These are phyloP conservation scores for Pseudopyricularia javanii DNA, from an alignment of 2,329 filamentous ascomycete genomes.

Conservation along the genomic window DNA sequence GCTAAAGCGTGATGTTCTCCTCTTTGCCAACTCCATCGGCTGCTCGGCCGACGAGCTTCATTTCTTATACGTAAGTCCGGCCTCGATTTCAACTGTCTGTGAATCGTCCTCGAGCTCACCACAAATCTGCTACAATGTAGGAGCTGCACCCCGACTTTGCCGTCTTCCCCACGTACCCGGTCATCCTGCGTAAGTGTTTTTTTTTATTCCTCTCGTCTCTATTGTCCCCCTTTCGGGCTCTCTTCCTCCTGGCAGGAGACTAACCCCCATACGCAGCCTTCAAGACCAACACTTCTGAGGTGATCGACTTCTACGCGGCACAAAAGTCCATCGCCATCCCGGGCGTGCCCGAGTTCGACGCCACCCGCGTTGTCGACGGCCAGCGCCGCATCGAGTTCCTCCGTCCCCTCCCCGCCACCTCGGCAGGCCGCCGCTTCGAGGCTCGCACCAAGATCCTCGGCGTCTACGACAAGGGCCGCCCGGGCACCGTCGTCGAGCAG, in stretches of 20 bases:
- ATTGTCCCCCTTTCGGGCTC: neutral
- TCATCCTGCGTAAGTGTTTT: slow-evolving; percentile 54
- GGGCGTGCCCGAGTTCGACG: slow-evolving; percentile 64
- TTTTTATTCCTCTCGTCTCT: neutral
- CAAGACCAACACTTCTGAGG: slow-evolving; percentile 64
- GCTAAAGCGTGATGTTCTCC: slow-evolving; percentile 76
- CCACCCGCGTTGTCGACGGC: slow-evolving; percentile 65
- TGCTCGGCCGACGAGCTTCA: slow-evolving; percentile 76
- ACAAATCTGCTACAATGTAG: slow-evolving; percentile 24
- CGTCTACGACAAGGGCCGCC: slow-evolving; percentile 82
- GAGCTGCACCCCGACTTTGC: slow-evolving; percentile 79
- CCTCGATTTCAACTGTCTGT: neutral
- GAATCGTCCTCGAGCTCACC: neutral
- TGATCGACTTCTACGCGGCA: slow-evolving; percentile 72
- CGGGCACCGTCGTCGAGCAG: slow-evolving; percentile 69
- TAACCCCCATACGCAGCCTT: slow-evolving; percentile 38
- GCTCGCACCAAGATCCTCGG: slow-evolving; percentile 66
- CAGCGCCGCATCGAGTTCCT: slow-evolving; percentile 70
- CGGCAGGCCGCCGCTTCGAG: slow-evolving; percentile 63
- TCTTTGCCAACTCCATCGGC: slow-evolving; percentile 86
- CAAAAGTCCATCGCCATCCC: slow-evolving; percentile 57
- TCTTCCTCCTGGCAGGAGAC: neutral
- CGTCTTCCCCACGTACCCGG: slow-evolving; percentile 80
- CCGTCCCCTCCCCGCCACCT: slow-evolving; percentile 62
- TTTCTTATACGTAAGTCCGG: slow-evolving; percentile 65